Evolutionary conservation across 495 filamentous ascomycete genomes (phyloP), one percentile per base, ranked within the genome.

Genomic region (Annulohypoxylon nitens): DNA sequence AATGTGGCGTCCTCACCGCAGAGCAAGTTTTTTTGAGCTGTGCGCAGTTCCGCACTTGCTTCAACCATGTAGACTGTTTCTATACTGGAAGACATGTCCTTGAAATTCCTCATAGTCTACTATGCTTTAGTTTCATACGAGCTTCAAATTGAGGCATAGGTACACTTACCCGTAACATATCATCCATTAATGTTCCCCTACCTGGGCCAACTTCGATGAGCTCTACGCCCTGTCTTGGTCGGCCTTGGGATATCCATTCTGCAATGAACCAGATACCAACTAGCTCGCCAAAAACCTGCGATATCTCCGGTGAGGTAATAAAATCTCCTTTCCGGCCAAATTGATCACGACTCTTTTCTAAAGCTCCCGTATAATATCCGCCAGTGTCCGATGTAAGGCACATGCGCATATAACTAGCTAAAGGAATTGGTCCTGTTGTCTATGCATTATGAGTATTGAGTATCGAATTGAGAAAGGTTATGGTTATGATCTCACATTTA

Each of bases 391-490:
- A 92, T 12, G 95, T 98, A 71, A 99, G 90, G 79, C 95, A 97
- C 90, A 98, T 96, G 77, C 96, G 94, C 96, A 99, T 99, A 81
- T 94, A 99, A 41, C 92, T 88, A 25, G 96, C 95, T 61, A 99
- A 89, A 4, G 96, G 91, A 45, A 98, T 90, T 4, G 96, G 96
- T 2, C 96, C 96, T 14, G 95, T 98, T 60, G 87, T 85, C 88
- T 93, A 64, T 41, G 33, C 6, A 54, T 0, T 33, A 50, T 76
- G 2, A 67, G 59, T 48, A 64, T 58, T 76, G 2, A 67, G 59
- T 48, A 64, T 58, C 7, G 55, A 39, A 12, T 39, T 53, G 1
- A 53, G 37, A 23, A n/a, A 47, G 2, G 9, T 57, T 20, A 4
- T 39, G 12, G 23, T 61, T 11, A 20, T 23, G 39, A 53, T 64